Base-by-base conservation (phyloP, 805 yeast genomes). In the Kazachstania psychrophila region DNA sequence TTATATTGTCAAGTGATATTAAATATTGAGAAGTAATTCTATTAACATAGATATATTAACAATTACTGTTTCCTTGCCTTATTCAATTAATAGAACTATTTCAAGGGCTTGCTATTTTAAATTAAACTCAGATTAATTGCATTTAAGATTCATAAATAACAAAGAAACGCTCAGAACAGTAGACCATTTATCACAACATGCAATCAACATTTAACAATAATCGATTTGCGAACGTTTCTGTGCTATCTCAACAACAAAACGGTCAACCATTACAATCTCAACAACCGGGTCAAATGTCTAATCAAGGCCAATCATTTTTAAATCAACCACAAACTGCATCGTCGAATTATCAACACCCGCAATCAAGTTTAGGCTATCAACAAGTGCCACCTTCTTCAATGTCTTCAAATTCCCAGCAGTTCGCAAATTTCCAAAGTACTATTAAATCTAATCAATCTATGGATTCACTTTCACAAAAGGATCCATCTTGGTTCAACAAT, bases 401-500 rank as follows among this genome's bases (percentile, higher is more conserved):
- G 19, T 25, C 31, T 26, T 3, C 25, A 7, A 11, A 22, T 9
- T 8, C 33, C 23, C 40, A 28, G 22, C 34, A 32, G 18, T 19
- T 26, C 15, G 11, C 31, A 6, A 12, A 17, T 13, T 26, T 33
- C 8, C 23, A 12, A 7, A 19, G 35, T n/a, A 8, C 33, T 6
- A 23, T 24, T 27, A 33, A 33, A 23, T 6, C 29, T 15, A 26
- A 26, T 26, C 43, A 34, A 23, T 28, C 34, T 17, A 31, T 30
- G 4, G 33, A 31, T n/a, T 12, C 13, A 10, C 38, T 28, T 18
- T 38, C 33, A 22, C 34, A 31, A n/a, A 38, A 45, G 18, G 52
- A 47, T 16, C 64, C 65, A 6, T 48, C 49, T 16, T 67, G 68
- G 69, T 63, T 53, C 41, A 61, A 62, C 29, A 62, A 62, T 33